Conservation (phyloP, 176 grass and related monocot species). For the Hordeum marinum region DNA sequence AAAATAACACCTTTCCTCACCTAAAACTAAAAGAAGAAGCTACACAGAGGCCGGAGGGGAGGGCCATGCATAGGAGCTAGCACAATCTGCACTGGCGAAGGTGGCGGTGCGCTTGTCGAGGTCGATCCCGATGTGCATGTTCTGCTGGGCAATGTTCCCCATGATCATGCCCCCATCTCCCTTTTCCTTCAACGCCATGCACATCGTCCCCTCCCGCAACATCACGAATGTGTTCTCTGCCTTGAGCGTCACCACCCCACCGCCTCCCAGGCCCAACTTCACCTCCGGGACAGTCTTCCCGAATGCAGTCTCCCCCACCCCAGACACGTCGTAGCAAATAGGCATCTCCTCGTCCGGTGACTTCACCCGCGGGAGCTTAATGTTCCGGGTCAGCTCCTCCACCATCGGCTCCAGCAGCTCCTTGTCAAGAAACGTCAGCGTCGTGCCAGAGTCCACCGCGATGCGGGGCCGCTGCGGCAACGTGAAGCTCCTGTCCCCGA, state of each 20-base stretch:
- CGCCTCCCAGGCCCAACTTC: slow-evolving; percentile 31
- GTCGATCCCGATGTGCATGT: slow-evolving; percentile 59
- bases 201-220: slow-evolving; percentile 25
- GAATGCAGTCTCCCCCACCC: background rate
- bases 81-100: slow-evolving; percentile 47
- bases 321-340: slow-evolving; percentile 48
- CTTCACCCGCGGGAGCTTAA: slow-evolving; percentile 21
- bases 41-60: background rate
- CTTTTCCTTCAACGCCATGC: slow-evolving; percentile 27
- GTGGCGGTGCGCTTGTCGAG: slow-evolving; percentile 39
- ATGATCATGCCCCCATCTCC: slow-evolving; percentile 13
- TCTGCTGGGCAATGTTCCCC: slow-evolving; percentile 59
- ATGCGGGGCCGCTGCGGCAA: background rate
- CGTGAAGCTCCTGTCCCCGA: slow-evolving; percentile 13
- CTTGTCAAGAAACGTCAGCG: slow-evolving; percentile 33
- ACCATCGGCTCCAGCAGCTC: slow-evolving; percentile 20
- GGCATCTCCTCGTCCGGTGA: slow-evolving; percentile 8
- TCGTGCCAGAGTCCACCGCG: slow-evolving; percentile 61
- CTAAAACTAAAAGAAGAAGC: background rate
- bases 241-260: slow-evolving; percentile 34
- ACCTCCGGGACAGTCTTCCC: slow-evolving; percentile 40
- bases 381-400: slow-evolving; percentile 12
- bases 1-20: no score
- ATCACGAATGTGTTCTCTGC: slow-evolving; percentile 32
- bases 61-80: background rate